These are phyloP conservation scores for Dalbergia cochinchinensis DNA, from an alignment of 306 rosid species.

Conservation along the genomic window DNA sequence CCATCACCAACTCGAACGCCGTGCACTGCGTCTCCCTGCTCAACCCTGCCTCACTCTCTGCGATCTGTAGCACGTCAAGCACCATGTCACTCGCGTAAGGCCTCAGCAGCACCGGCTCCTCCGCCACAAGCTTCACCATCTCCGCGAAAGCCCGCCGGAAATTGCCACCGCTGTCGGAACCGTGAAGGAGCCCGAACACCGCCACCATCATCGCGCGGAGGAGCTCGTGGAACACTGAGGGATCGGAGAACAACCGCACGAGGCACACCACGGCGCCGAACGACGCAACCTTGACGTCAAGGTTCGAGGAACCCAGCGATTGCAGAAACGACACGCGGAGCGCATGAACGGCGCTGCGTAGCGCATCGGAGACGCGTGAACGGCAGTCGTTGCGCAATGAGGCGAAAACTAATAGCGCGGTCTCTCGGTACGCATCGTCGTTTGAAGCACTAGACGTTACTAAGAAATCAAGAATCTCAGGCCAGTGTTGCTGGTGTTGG, in stretches of 20 bases:
- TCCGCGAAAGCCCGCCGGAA: conserved; percentile 45
- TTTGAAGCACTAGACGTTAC: not conserved
- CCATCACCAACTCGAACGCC: conserved; percentile 44
- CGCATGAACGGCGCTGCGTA: not conserved
- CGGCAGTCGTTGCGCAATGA: conserved; percentile 27
- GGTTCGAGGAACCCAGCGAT: conserved; percentile 33
- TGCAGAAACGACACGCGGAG: conserved; percentile 31
- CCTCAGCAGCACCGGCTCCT: conserved; percentile 37
- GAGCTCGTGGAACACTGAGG: conserved; percentile 48
- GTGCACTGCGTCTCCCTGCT: conserved; percentile 33
- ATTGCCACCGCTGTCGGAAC: conserved; percentile 26
- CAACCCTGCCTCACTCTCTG: conserved; percentile 39
- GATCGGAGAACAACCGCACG: conserved; percentile 44
- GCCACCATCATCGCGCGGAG: conserved; percentile 55
- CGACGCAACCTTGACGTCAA: conserved; percentile 40
- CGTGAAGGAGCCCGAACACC: conserved; percentile 44
- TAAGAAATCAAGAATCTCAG: conserved; percentile 38
- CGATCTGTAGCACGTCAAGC: conserved; percentile 53
- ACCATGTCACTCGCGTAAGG: conserved; percentile 54
- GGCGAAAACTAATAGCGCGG: conserved; percentile 36
- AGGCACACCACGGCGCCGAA: conserved; percentile 42
- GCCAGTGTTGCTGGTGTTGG: conserved; percentile 36
- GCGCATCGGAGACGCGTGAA: not conserved
- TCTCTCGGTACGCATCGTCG: conserved; percentile 35
- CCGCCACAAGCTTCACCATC: conserved; percentile 38